phyloP scores from a whole-genome alignment of 1,284 basidiomycete genomes.

The Cryptococcus sp. region DNA sequence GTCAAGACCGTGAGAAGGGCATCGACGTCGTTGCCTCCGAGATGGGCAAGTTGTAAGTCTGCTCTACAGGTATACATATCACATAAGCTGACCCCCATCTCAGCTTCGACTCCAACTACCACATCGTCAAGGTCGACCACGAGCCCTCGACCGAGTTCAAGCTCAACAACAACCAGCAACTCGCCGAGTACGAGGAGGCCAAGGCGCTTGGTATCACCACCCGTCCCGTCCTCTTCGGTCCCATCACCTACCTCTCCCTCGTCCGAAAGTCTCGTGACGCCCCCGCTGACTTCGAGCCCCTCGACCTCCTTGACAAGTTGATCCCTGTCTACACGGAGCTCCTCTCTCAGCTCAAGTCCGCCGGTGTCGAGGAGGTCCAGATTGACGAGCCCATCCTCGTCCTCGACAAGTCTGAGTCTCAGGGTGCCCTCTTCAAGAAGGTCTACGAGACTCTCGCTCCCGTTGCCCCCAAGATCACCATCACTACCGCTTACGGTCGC shows the following conservation, averaged over 20 bases:
- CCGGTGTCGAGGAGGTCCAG: conserved; percentile 93
- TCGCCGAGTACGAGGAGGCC: conserved; percentile 94
- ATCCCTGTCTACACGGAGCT: conserved; percentile 91
- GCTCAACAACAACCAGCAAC: conserved; percentile 91
- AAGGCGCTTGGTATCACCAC: conserved; percentile 86
- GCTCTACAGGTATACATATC: conserved; percentile 53
- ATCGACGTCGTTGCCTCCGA: conserved; percentile 97
- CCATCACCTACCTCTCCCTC: conserved; percentile 91
- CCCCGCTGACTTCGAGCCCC: conserved; percentile 80
- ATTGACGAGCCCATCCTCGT: conserved; percentile 97
- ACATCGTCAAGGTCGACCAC: conserved; percentile 98
- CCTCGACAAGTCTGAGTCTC: conserved; percentile 77
- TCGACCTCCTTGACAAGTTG: conserved; percentile 84
- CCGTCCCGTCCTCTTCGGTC: conserved; percentile 94
- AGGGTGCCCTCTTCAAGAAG: conserved; percentile 77
- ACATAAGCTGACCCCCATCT: conserved; percentile 12
- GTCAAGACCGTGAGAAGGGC: conserved; percentile 76
- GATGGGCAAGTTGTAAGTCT: conserved; percentile 94
- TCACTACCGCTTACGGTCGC: conserved; percentile 96
- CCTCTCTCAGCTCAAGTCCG: conserved; percentile 85
- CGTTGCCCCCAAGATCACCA: conserved; percentile 84
- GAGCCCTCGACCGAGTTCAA: conserved; percentile 91
- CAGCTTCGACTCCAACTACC: conserved; percentile 99
- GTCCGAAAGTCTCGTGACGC: conserved; percentile 91
- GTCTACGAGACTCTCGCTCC: conserved; percentile 82